Conservation (phyloP, 345 rosid species). For the Ceriops decandra region DNA sequence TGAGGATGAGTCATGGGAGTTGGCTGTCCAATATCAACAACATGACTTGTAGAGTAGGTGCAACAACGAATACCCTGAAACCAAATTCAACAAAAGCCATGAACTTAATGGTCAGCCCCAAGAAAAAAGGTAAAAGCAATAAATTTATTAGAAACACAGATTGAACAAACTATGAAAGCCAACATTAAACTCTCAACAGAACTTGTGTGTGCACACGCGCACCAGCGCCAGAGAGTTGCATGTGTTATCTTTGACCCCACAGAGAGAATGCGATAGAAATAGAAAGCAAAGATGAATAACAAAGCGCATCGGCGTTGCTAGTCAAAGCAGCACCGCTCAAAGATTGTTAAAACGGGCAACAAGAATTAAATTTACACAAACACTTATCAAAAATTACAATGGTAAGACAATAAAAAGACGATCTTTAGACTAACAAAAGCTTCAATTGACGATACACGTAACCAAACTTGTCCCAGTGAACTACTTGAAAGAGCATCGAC, state of each 20-base stretch:
- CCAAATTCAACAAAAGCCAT: slow-evolving; percentile 12
- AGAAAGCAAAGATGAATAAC: too few relatives aligned
- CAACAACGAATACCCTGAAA: slow-evolving; percentile 38
- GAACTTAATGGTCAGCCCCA: slow-evolving; percentile 1
- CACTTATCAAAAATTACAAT: neutral
- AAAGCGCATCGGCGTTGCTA: too few relatives aligned
- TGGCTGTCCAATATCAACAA: slow-evolving; percentile 79
- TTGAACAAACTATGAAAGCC: too few relatives aligned
- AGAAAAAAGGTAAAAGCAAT: neutral
- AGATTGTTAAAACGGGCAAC: too few relatives aligned
- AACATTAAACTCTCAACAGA: too few relatives aligned
- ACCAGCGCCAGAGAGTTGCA: too few relatives aligned
- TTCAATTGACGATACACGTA: slow-evolving; percentile 3
- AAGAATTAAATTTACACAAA: too few relatives aligned
- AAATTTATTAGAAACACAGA: neutral
- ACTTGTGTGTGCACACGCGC: too few relatives aligned
- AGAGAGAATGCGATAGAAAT: too few relatives aligned
- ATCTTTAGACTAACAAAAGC: slow-evolving; percentile 11
- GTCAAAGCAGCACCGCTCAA: too few relatives aligned
- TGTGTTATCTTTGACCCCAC: too few relatives aligned
- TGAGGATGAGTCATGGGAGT: slow-evolving; percentile 83
- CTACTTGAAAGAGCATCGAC: slow-evolving; percentile 7
- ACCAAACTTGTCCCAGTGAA: neutral
- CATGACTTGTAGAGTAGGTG: slow-evolving; percentile 50
- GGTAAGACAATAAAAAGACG: neutral